Evolutionary conservation across 2,329 filamentous ascomycete species (phyloP), one percentile per base, ranked within the genome.

Genomic region (Alternaria brassicae): DNA sequence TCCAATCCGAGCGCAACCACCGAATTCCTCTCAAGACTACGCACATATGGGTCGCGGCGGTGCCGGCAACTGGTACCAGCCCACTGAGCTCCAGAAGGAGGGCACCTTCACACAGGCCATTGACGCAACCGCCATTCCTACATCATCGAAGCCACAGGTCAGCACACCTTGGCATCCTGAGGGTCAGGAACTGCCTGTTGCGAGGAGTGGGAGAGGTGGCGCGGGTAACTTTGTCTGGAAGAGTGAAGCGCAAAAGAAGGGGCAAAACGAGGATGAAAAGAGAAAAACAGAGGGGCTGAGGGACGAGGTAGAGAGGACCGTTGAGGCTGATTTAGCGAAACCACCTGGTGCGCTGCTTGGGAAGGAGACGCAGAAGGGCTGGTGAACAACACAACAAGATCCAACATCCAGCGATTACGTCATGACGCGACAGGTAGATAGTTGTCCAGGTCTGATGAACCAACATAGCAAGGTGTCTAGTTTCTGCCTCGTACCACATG

Each of bases 191-290:
- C n/a, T 77, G 58, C 76, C 76, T 15, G 63, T 78, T 40, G 76
- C 71, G 27, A 59, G 72, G 27, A 69, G 70, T 23, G 81, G 81
- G 1, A 69, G 81, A 44, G 81, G 81, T 27, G 81, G 81, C 6
- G 80, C 80, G n/a, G 81, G 81, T 3, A 83, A 83, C 53, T 81
- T 78, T 59, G 71, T 78, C n/a, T 82, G 77, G 77, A 71, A 67
- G 68, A 62, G 75, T 45, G 77, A 78, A 53, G 75, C 77, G 56
- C 58, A 67, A 45, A 74, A 68, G 36, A 66, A 50, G 56, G 52
- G 36, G 55, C 69, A 75, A 53, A 71, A 67, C 48, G 65, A 65
- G 40, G 71, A 60, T 60, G 73, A 59, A 65, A 72, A 58, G 44
- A 57, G 44, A 32, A 60, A 36, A 40, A 60, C 56, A 45, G 61